Conservation (phyloP, 2,329 filamentous ascomycete genomes). For the Paecilomyces variotii region DNA sequence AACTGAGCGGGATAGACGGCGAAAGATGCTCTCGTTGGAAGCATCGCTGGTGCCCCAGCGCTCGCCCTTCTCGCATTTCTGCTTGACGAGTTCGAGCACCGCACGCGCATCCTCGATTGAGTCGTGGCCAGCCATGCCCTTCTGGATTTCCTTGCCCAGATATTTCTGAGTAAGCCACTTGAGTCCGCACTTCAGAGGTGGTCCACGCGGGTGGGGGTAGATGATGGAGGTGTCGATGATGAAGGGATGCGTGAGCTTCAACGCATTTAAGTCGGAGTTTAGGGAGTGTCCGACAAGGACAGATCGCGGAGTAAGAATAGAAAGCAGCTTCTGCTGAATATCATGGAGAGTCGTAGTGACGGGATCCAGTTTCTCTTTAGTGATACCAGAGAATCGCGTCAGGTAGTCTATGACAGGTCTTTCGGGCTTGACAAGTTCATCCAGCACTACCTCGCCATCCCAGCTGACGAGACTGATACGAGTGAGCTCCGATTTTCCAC, state of each 20-base stretch:
- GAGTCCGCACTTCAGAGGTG: constrained; percentile 80
- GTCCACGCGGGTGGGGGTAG: constrained; percentile 82
- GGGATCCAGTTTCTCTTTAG: constrained; percentile 68
- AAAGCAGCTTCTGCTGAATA: constrained; percentile 69
- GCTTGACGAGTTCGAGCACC: constrained; percentile 84
- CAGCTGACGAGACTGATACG: constrained; percentile 81
- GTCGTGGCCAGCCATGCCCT: constrained; percentile 71
- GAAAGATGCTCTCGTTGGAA: constrained; percentile 82
- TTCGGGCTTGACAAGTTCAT: constrained; percentile 85
- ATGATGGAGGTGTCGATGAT: constrained; percentile 86
- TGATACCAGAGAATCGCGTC: constrained; percentile 88
- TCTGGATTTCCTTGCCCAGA: constrained; percentile 79
- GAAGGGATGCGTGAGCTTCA: constrained; percentile 83
- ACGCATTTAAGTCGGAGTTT: constrained; percentile 58
- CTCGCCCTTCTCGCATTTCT: constrained; percentile 91
- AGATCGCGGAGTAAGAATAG: constrained; percentile 50
- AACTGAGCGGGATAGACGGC: constrained; percentile 58
- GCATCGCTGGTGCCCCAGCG: constrained; percentile 74
- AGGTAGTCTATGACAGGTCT: constrained; percentile 89
- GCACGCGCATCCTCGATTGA: constrained; percentile 87
- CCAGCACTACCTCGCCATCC: constrained; percentile 73
- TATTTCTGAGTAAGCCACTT: constrained; percentile 87
- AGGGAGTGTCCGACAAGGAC: constrained; percentile 42
- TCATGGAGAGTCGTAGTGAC: constrained; percentile 78
- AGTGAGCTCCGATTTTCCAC: constrained; percentile 72